Evolutionary conservation across 2,329 filamentous ascomycete species (phyloP).

Genomic region (Paecilomyces sp.): DNA sequence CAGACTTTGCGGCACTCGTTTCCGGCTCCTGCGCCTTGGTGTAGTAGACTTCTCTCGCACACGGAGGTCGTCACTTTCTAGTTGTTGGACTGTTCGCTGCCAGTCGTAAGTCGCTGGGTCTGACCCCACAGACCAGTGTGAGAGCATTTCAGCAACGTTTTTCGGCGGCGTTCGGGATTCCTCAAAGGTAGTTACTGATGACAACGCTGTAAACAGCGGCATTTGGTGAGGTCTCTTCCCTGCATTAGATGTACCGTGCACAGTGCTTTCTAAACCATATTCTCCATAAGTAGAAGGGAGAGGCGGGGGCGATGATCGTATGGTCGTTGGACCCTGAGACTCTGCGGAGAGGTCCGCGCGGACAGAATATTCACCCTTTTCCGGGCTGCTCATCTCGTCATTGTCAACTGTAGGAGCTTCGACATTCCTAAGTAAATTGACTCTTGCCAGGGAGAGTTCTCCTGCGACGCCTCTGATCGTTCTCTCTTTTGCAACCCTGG

Average conservation of each 20-base stretch:
- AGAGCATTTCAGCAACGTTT: conserved; percentile 22
- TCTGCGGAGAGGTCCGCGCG: background rate
- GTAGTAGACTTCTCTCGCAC: conserved; percentile 7
- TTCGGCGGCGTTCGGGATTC: conserved; percentile 11
- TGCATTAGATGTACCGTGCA: background rate
- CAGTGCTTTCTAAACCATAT: background rate
- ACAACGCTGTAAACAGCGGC: conserved; percentile 14
- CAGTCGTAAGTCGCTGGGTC: conserved; percentile 28
- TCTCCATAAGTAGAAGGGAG: background rate
- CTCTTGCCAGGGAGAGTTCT: conserved; percentile 28
- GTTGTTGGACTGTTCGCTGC: conserved; percentile 15
- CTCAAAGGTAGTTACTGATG: conserved; percentile 23
- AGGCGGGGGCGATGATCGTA: background rate
- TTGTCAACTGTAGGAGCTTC: background rate
- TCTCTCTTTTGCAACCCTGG: conserved; percentile 32
- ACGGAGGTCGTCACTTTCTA: conserved; percentile 15
- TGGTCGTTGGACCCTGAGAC: background rate
- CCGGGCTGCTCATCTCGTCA: background rate
- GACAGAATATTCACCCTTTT: background rate
- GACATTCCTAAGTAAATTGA: conserved; percentile 15
- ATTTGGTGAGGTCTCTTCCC: background rate
- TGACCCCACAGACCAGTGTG: conserved; percentile 27
- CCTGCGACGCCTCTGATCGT: conserved; percentile 27
- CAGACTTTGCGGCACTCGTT: conserved; percentile 16
- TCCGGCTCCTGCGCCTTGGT: conserved; percentile 17